Conservation (phyloP, 345 rosid genomes). For the Gossypium bickii region DNA sequence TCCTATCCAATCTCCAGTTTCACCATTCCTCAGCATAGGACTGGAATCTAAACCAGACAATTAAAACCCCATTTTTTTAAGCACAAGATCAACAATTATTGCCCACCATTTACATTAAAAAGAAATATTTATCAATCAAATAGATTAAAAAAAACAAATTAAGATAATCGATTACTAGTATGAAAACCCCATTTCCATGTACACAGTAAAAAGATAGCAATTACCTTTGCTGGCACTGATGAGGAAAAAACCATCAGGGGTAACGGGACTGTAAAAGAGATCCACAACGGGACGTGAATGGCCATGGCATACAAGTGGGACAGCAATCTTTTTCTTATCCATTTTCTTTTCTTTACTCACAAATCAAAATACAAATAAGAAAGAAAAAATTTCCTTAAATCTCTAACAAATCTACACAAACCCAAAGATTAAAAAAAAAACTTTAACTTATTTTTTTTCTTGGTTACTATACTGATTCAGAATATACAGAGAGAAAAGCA, state of each 20-base stretch:
- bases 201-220: background rate
- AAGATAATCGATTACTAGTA: background rate
- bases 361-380: background rate
- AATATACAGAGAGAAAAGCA: background rate
- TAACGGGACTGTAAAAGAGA: conserved; percentile 66
- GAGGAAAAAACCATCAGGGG: conserved; percentile 85
- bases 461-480: background rate
- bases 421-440: background rate
- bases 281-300: conserved; percentile 89
- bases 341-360: conserved; percentile 12
- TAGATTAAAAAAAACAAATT: background rate
- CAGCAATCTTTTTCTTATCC: conserved; percentile 53
- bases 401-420: conserved; percentile 2
- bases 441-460: background rate
- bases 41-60: conserved; percentile 55
- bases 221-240: conserved; percentile 83
- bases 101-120: background rate
- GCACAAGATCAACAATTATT: background rate
- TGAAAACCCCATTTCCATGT: background rate
- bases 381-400: background rate
- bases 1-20: conserved; percentile 98
- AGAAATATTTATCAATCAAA: background rate
- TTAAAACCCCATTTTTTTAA: background rate
- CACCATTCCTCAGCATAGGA: conserved; percentile 98
- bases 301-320: conserved; percentile 77